Base-by-base conservation (phyloP, 139 green algal species). In the Chlamydomonas sp. region DNA sequence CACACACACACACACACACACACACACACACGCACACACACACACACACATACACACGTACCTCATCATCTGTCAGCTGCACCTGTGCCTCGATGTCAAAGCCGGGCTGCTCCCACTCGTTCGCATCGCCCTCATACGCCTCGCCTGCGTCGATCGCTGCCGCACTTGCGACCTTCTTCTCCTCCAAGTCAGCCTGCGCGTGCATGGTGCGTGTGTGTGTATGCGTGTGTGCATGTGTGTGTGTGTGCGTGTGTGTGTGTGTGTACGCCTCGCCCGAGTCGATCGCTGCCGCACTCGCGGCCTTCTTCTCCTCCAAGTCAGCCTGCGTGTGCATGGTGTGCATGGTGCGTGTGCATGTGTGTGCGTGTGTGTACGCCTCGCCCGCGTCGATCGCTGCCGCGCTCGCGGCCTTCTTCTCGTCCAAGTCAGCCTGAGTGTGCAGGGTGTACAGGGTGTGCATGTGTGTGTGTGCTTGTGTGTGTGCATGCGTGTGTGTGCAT, bases 401-500 rank as follows among this genome's bases (percentile, higher is more conserved):
- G 20, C 43, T 54, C 20, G 20, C 43, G 13, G 13, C 13, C 43
- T 54, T 54, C 13, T n/a, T n/a, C n/a, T n/a, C n/a, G n/a, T n/a
- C n/a, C n/a, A n/a, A n/a, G n/a, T n/a, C n/a, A n/a, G n/a, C n/a
- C n/a, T n/a, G 20, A 54, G 43, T 54, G 20, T 54, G 43, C 13
- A 54, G 43, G 43, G 20, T 54, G 43, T 54, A 54, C 20, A 20
- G 20, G 20, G 43, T 66, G 4, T 39, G 31, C 4, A 30, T 66
- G 58, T 66, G 20, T 29, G 5, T 20, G 31, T 37, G 10, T 66
- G 58, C 10, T 13, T 66, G 58, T 13, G 58, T 66, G 31, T 36
- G 31, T 66, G 58, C 38, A 5, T 66, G 31, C 38, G 58, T 66
- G 31, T 66, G 58, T 66, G 58, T 37, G 10, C 31, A 5, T 66